These are phyloP conservation scores for Acacia melanoxylon DNA, from an alignment of 306 rosid species.

Conservation along the genomic window DNA sequence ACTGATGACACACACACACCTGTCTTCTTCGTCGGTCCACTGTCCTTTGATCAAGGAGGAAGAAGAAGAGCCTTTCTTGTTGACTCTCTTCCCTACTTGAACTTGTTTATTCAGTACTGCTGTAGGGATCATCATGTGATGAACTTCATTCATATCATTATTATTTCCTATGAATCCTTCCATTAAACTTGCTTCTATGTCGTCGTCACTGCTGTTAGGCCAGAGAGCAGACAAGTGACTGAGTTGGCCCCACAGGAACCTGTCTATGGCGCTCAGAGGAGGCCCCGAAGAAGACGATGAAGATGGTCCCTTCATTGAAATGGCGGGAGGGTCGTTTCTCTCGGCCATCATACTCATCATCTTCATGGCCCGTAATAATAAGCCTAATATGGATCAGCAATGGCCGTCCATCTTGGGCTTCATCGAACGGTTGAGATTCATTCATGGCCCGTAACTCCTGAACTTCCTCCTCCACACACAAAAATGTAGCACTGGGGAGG, in stretches of 20 bases:
- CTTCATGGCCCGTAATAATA: slow-evolving; percentile 38
- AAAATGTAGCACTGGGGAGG: slow-evolving; percentile 43
- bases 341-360: neutral
- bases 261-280: slow-evolving; percentile 69
- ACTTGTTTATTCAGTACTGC: neutral
- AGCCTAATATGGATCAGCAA: slow-evolving; percentile 37
- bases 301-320: neutral
- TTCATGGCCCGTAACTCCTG: slow-evolving; percentile 55
- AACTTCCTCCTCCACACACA: slow-evolving; percentile 50
- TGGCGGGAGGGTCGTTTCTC: neutral
- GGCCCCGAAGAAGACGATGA: slow-evolving; percentile 32
- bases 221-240: slow-evolving; percentile 17
- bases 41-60: slow-evolving; percentile 72
- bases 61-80: slow-evolving; percentile 38
- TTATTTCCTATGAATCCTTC: slow-evolving; percentile 26
- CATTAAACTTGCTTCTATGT: slow-evolving; percentile 5
- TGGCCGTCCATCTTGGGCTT: slow-evolving; percentile 37
- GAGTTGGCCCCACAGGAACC: slow-evolving; percentile 54
- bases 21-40: slow-evolving; percentile 79
- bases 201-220: neutral
- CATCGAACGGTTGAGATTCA: slow-evolving; percentile 49
- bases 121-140: neutral
- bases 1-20: no score
- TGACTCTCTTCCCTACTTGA: slow-evolving; percentile 39
- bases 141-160: slow-evolving; percentile 26